A percentile compares a stretch with the other conserved stretches of the same genome.
phyloP scores from a whole-genome alignment of 306 rosid species.

The Vicia sativa region DNA sequence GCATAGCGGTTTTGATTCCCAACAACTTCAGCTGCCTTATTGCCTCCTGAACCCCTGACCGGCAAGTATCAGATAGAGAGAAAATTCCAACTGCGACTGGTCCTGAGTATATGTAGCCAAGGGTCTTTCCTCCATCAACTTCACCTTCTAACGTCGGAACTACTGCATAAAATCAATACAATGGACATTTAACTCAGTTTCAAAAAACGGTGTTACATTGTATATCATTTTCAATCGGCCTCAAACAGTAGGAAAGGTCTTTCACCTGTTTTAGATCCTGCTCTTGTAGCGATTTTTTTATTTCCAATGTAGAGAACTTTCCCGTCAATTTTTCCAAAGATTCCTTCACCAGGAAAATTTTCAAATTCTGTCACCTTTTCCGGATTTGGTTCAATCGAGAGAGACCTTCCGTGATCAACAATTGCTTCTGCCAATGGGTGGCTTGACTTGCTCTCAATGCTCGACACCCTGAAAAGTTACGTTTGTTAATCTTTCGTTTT shows the following conservation, averaged over 20 bases:
- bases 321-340: conserved; percentile 71
- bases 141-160: conserved; percentile 65
- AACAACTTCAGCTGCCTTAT: conserved; percentile 59
- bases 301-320: conserved; percentile 76
- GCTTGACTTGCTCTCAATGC: conserved; percentile 94
- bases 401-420: conserved; percentile 79
- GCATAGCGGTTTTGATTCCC: conserved; percentile 86
- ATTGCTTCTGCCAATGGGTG: conserved; percentile 94
- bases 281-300: conserved; percentile 66
- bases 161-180: conserved; percentile 39
- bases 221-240: conserved; percentile 9
- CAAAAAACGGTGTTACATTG: neutral
- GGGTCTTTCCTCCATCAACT: conserved; percentile 62
- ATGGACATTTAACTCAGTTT: conserved; percentile 21
- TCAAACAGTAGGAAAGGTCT: conserved; percentile 1
- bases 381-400: conserved; percentile 67
- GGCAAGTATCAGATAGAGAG: conserved; percentile 74
- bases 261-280: conserved; percentile 66
- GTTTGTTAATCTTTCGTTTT: neutral
- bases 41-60: conserved; percentile 77
- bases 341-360: conserved; percentile 91
- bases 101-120: conserved; percentile 73
- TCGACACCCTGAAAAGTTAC: conserved; percentile 71
- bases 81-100: conserved; percentile 60
- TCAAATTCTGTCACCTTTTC: conserved; percentile 74